Base-by-base conservation (phyloP, 441 rosid species). In the Erodium trifolium region DNA sequence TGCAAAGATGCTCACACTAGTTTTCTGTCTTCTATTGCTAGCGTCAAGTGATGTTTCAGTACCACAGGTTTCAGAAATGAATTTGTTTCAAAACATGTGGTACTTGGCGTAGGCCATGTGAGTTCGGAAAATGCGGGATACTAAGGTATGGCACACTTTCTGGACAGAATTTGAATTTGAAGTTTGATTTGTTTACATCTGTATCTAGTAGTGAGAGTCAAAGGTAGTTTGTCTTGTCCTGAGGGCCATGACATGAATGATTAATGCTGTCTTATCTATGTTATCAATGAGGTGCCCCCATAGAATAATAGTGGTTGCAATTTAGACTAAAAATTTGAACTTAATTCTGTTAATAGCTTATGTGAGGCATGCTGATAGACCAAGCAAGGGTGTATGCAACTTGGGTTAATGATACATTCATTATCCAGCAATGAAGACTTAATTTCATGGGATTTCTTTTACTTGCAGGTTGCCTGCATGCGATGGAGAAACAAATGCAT, bases 391-490 rank as follows among this genome's bases (percentile, higher is more conserved):
- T 9, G 65, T 35, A 19, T 10, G 65, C 34, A 11, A 60, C 65
- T 57, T 57, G 31, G 17, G 19, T 60, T 19, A 35, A 2, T 23
- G 35, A 57, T 63, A 29, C 34, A 29, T 13, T 63, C 16, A 18
- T 69, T 59, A 27, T 68, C 49, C 63, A 18, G 27, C 59, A 12
- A 68, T 5, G 68, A 60, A 63, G 27, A 68, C 16, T 51, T 11
- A 43, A 43, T 47, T 64, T 45, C 34, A n/a, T 29, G 35, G 75
- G 55, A 5, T 57, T 68, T 11, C 19, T 35, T 59, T 65, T 55
- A 57, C 49, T 64, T 59, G 55, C 45, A 49, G 75, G 63, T 59
- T 75, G 66, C 59, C 74, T 63, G 59, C 65, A 66, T 59, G 12
- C 34, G 13, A n/a, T 13, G 27, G 66, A 49, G n/a, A 60, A 65